Base-by-base conservation (phyloP, 768 basidiomycete species). In the Tricholoma terreum region DNA sequence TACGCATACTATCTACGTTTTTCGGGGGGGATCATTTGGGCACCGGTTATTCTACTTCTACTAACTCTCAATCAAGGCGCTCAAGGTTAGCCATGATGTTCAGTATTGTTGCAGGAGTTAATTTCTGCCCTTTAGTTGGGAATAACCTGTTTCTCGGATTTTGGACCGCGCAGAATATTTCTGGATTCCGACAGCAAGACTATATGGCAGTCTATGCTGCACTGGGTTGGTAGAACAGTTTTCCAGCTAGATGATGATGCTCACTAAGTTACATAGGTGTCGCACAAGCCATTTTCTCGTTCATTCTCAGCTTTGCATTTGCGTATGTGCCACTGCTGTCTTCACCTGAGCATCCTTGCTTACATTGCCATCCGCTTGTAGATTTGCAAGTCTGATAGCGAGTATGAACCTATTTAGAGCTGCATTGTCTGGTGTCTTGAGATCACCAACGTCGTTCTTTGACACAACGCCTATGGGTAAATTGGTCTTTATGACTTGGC, bases 71-170 rank as follows among this genome's bases (percentile, higher is more conserved):
- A 69, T 10, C 83, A 90, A 65, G 76, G 67, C 1, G 73, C 82
- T 17, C 72, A 76, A 69, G 84, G 85, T 83, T 17, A 14, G 68
- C 52, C 17, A 21, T 21, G 15, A 38, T 31, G 4, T 51, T 14
- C 17, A 33, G 5, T 48, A 8, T 24, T 27, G 6, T 4, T 6
- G 19, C 9, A 11, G 12, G 10, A 38, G 4, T 43, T 27, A 12
- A 33, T 24, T 6, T 57, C 12, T 14, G 7, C 31, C 3, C 34
- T 33, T 19, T 54, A 82, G 87, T 90, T 31, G 82, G 78, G 0
- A 85, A 82, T 60, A 85, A 80, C 31, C 67, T 92, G 4, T 84
- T 87, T 73, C 77, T 92, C 17, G 88, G 88, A 0, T 89, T 85
- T 61, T 92, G 89, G 89, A 84, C 85, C 0, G 75, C 77, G 0